A percentile compares a stretch with the other conserved stretches of the same genome.
Evolutionary conservation across 768 basidiomycete genomes (phyloP).

Genomic region (Suillus americanus): DNA sequence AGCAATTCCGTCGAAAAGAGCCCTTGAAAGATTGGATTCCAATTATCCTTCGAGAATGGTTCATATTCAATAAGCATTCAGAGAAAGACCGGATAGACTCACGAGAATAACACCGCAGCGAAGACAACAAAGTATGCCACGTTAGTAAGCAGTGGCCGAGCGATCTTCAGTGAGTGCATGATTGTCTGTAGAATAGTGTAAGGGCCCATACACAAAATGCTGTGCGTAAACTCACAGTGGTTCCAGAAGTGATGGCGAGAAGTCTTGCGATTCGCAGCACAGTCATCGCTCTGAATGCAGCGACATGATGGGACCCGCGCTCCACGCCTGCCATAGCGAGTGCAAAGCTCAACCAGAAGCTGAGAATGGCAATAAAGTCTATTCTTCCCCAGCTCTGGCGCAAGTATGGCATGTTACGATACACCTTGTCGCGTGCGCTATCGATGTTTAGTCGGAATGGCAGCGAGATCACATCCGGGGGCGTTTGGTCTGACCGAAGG

Average conservation of each 20-base stretch:
- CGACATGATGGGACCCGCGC: slow-evolving; percentile 68
- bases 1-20: slow-evolving; percentile 68
- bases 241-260: slow-evolving; percentile 87
- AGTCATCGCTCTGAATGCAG: slow-evolving; percentile 85
- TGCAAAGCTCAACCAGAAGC: slow-evolving; percentile 84
- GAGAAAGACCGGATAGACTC: slow-evolving; percentile 21
- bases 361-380: slow-evolving; percentile 81
- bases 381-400: slow-evolving; percentile 92
- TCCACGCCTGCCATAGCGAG: slow-evolving; percentile 73
- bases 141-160: slow-evolving; percentile 83
- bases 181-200: slow-evolving; percentile 55
- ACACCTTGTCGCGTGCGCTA: slow-evolving; percentile 54
- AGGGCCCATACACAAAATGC: not conserved
- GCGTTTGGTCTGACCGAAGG: slow-evolving; percentile 39
- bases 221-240: slow-evolving; percentile 58
- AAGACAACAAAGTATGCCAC: slow-evolving; percentile 93
- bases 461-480: slow-evolving; percentile 48
- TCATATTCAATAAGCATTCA: not conserved
- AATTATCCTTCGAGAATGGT: slow-evolving; percentile 54
- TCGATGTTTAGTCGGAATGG: slow-evolving; percentile 65
- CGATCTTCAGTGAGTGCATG: slow-evolving; percentile 88
- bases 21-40: slow-evolving; percentile 95
- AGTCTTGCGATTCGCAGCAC: slow-evolving; percentile 82
- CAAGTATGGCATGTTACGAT: slow-evolving; percentile 78
- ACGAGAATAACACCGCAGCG: slow-evolving; percentile 88